phyloP scores from a whole-genome alignment of 2,329 filamentous ascomycete genomes.

The Whalleya microplaca region DNA sequence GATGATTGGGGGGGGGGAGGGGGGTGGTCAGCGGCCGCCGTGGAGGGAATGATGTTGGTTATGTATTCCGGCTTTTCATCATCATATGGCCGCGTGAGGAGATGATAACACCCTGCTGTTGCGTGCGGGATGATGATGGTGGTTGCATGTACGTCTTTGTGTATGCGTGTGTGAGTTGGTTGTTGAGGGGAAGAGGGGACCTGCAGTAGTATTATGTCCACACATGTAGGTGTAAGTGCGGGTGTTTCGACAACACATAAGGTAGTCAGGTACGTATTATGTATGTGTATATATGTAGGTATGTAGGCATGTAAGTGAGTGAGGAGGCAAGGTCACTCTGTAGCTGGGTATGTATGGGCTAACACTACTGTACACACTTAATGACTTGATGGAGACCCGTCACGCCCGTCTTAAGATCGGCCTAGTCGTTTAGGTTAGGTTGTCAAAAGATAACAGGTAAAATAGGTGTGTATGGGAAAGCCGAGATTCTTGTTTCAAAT shows the following conservation, averaged over 20 bases:
- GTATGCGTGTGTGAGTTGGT: not conserved
- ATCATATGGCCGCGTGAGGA: not conserved
- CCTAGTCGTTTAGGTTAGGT: no score
- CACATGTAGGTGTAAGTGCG: not conserved
- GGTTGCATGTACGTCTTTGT: not conserved
- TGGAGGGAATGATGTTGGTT: not conserved
- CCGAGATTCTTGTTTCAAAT: not conserved
- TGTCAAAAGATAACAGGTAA: no score
- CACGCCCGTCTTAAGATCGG: no score
- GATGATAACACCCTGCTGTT: no score
- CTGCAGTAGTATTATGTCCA: not conserved
- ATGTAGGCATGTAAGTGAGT: constrained; percentile 12
- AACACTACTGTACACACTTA: no score
- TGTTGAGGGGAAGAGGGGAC: constrained; percentile 2
- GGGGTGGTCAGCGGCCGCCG: no score
- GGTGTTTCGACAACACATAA: not conserved
- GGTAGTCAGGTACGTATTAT: not conserved
- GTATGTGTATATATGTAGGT: constrained; percentile 10
- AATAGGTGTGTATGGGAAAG: not conserved
- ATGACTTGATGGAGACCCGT: no score
- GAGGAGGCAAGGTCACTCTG: no score
- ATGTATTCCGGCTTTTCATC: not conserved
- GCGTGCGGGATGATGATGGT: not conserved
- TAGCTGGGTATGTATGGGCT: no score
- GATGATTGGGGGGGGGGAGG: no score